phyloP scores from a whole-genome alignment of 192 early-diverging fungal genomes.

The Gryganskiella cystojenkinii region DNA sequence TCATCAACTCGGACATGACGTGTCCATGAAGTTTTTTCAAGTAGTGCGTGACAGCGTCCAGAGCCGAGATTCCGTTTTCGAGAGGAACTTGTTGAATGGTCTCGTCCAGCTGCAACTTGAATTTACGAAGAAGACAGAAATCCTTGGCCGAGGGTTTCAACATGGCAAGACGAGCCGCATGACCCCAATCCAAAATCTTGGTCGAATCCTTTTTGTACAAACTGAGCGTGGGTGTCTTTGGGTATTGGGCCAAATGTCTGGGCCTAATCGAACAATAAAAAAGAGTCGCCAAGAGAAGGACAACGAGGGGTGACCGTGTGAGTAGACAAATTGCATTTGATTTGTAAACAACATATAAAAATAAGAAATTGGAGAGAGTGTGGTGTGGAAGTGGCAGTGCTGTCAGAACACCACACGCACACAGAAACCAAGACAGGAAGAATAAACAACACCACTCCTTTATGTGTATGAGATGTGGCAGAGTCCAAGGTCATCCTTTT shows the following conservation, averaged over 20 bases:
- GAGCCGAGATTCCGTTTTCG: slow-evolving; percentile 46
- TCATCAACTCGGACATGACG: slow-evolving; percentile 49
- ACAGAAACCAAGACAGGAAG: no score
- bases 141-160: slow-evolving; percentile 51
- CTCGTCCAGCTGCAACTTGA: slow-evolving; percentile 54
- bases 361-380: no score
- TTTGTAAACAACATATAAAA: no score
- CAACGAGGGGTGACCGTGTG: not conserved
- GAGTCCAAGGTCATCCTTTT: no score
- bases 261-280: slow-evolving; percentile 33
- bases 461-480: no score
- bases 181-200: slow-evolving; percentile 58
- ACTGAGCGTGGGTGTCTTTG: slow-evolving; percentile 56
- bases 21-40: slow-evolving; percentile 54
- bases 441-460: no score
- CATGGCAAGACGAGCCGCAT: slow-evolving; percentile 49
- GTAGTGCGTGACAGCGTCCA: slow-evolving; percentile 49
- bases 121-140: slow-evolving; percentile 44
- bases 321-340: no score
- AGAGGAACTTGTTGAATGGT: slow-evolving; percentile 43
- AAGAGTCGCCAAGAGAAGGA: not conserved
- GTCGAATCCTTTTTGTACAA: slow-evolving; percentile 54
- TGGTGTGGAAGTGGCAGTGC: no score
- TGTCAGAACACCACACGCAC: no score
- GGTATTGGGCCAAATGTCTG: slow-evolving; percentile 51